Evolutionary conservation across 345 rosid species (phyloP), one percentile per base, ranked within the genome.

Genomic region (Populus nigra): DNA sequence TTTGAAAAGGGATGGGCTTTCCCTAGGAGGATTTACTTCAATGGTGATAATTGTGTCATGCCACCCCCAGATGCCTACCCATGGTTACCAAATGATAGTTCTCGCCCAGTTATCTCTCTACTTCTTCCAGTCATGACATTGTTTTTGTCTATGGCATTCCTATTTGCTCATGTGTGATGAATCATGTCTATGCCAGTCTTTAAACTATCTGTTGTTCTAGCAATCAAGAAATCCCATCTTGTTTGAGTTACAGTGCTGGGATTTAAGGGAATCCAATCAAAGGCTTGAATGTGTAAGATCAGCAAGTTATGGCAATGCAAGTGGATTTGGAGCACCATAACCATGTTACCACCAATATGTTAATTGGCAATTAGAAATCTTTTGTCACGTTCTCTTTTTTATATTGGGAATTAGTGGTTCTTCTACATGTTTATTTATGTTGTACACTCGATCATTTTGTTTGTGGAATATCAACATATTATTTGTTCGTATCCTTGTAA

Each of bases 81-180:
- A 68, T 78, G 80, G 78, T 31, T 78, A 33, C 84, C 84, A 65
- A 82, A 78, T 65, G 81, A 72, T 50, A 20, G 77, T 77, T 68
- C 78, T 53, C 73, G 70, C 7, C 36, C 68, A 25, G 9, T 61
- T 7, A 27, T 68, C 23, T 68, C 84, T 8, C 63, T 76, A 23
- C 29, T 76, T 36, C 20, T 63, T 74, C 59, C 65, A 1, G 31
- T 78, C 55, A n/a, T 81, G 31, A 47, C 76, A 59, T 53, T 76
- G 62, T 57, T 79, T 69, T 79, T 74, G 68, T 84, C 85, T 38
- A 23, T 78, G 74, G 80, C 76, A 23, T 74, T 86, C 73, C 63
- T 80, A 17, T 78, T 86, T 80, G 80, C 81, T 62, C 68, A 49
- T 61, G 67, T 78, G 20, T 87, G 83, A 87, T 86, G 85, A 81